Percentiles rank a stretch among this genome's conserved stretches.
Conservation (phyloP, 2,329 filamentous ascomycete species). For the Endoconidiophora polonica region DNA sequence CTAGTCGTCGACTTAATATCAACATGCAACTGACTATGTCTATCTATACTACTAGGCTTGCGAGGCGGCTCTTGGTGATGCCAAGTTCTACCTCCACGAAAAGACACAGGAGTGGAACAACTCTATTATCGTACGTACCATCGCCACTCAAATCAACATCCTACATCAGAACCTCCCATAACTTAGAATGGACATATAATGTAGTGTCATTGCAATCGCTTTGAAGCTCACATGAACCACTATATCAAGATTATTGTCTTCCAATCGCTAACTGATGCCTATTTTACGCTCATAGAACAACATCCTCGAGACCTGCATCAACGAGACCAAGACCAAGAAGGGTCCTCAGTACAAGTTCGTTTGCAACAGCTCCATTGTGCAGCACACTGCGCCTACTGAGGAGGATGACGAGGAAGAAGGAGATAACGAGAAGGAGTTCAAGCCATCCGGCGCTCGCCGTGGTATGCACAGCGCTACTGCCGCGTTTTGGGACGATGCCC, state of each 20-base stretch:
- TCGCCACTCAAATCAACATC: background rate
- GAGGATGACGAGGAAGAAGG: constrained; percentile 36
- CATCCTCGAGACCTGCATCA: constrained; percentile 62
- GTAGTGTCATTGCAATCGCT: too few relatives aligned
- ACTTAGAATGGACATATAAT: too few relatives aligned
- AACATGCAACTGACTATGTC: background rate
- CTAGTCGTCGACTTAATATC: background rate
- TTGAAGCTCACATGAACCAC: too few relatives aligned
- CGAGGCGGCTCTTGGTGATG: constrained; percentile 54
- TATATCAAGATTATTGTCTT: background rate
- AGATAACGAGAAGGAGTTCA: constrained; percentile 43
- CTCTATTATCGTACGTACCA: constrained; percentile 61
- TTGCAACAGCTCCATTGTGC: constrained; percentile 95
- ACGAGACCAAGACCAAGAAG: constrained; percentile 37
- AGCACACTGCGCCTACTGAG: constrained; percentile 60
- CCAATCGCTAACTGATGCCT: background rate
- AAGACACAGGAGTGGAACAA: constrained; percentile 83
- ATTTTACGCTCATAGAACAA: constrained; percentile 38
- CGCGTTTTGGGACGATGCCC: constrained; percentile 82
- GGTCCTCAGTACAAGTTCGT: constrained; percentile 74
- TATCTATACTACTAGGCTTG: constrained; percentile 47
- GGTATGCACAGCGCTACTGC: constrained; percentile 82
- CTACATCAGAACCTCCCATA: too few relatives aligned
- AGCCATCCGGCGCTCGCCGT: constrained; percentile 62
- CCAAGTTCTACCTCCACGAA: constrained; percentile 71